Conservation (phyloP, 768 basidiomycete genomes). For the Termitomyces sp. region DNA sequence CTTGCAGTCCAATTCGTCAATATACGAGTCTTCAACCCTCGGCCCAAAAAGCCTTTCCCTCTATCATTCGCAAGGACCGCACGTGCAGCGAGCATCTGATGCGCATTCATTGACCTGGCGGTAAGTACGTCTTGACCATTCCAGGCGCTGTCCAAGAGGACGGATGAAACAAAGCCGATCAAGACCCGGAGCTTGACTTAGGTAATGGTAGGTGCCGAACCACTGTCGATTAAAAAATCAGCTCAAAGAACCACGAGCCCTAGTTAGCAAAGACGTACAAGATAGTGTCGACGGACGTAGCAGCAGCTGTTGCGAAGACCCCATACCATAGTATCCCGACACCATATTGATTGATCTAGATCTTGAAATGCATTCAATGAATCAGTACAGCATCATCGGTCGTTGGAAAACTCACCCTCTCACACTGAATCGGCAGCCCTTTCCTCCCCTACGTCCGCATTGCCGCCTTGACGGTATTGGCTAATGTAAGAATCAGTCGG, state of each 20-base stretch:
- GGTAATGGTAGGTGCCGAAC: slow-evolving; percentile 84
- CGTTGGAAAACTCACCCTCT: slow-evolving; percentile 43
- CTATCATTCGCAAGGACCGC: slow-evolving; percentile 77
- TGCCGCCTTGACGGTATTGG: slow-evolving; percentile 94
- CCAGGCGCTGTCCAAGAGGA: slow-evolving; percentile 79
- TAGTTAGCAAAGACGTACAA: slow-evolving; percentile 35
- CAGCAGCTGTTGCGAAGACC: slow-evolving; percentile 85
- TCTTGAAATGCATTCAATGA: background rate
- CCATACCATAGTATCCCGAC: slow-evolving; percentile 84
- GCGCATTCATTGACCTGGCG: slow-evolving; percentile 81
- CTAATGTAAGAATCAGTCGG: slow-evolving; percentile 86
- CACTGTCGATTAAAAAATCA: slow-evolving; percentile 35
- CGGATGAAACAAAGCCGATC: slow-evolving; percentile 86
- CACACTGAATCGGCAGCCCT: slow-evolving; percentile 60
- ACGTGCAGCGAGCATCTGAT: slow-evolving; percentile 78
- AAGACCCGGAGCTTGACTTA: slow-evolving; percentile 74
- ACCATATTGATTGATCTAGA: slow-evolving; percentile 68
- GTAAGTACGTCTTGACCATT: slow-evolving; percentile 98
- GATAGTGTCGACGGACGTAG: slow-evolving; percentile 90
- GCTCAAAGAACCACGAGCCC: background rate
- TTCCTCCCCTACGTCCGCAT: slow-evolving; percentile 83
- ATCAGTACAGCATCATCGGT: background rate
- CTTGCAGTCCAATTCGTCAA: slow-evolving; percentile 89
- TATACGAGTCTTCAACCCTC: slow-evolving; percentile 86
- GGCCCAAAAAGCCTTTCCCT: slow-evolving; percentile 72